These are phyloP conservation scores for Alternaria panax DNA, from an alignment of 2,329 filamentous ascomycete species.

Conservation along the genomic window DNA sequence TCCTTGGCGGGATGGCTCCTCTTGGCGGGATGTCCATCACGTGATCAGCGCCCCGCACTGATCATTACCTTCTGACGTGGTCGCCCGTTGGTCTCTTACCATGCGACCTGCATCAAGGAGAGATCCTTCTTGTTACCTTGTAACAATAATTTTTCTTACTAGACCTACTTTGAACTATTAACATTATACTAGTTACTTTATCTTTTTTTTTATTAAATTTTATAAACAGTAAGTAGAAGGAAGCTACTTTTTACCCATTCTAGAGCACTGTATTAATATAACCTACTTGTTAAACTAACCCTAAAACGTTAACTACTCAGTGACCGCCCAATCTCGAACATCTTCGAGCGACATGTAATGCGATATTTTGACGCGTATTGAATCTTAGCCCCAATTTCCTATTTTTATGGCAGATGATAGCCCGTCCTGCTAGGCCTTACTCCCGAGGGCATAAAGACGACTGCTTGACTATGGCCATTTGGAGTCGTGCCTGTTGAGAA, in stretches of 20 bases:
- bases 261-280: too few species aligned
- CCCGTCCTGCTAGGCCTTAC: neutral
- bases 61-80: neutral
- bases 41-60: too few species aligned
- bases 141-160: too few species aligned
- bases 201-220: too few species aligned
- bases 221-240: too few species aligned
- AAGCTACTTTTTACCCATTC: too few species aligned
- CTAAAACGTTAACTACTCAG: neutral
- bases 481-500: neutral
- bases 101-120: neutral
- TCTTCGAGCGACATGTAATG: too few species aligned
- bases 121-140: neutral
- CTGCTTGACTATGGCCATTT: neutral
- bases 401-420: neutral
- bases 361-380: neutral
- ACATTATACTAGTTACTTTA: too few species aligned
- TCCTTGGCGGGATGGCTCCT: too few species aligned
- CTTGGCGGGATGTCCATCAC: too few species aligned
- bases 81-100: neutral
- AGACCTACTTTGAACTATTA: too few species aligned
- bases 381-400: neutral
- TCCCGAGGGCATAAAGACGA: neutral
- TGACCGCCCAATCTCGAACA: neutral
- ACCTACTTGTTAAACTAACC: too few species aligned